Base-by-base conservation (phyloP, 306 rosid genomes). In the Cotoneaster glaucophyllus region DNA sequence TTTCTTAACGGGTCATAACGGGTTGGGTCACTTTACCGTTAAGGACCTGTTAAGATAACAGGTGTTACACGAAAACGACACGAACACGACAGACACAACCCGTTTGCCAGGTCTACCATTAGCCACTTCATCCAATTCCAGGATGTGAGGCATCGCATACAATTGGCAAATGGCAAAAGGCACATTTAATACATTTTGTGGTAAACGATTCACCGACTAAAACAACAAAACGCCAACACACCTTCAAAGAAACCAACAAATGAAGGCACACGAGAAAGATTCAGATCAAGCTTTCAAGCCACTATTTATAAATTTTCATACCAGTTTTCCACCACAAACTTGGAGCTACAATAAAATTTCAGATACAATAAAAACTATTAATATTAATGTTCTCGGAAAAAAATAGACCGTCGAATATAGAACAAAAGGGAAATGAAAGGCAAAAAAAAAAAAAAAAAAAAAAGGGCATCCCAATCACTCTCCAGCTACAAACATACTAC, bases 401-500 rank as follows among this genome's bases (percentile, higher is more conserved):
- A 54, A 74, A 80, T 78, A 79, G 76, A 62, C 82, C 77, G 81
- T 74, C 84, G 86, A 83, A 83, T 77, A 87, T 75, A 44, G 69
- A 78, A 79, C 74, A 53, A 75, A 29, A 9, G 58, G 50, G 67
- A 71, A 69, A 24, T 50, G 64, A 44, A 50, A 48, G 7, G 39
- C 6, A 12, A 63, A 29, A 1, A 64, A 39, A 2, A 18, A 31
- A 24, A 39, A 63, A 34, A 59, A 39, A 61, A 70, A 76, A 86
- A 84, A 78, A 77, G 2, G 1, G 76, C 83, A 87, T 53, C 85
- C 85, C 88, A 87, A 85, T 80, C 90, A 93, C 88, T 87, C 91
- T 85, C 85, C 90, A 74, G 78, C 89, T 88, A 89, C 92, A 79
- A 78, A 76, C 88, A 81, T 69, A 89, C 95, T 87, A 84, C 87